Conservation (phyloP, 1,284 basidiomycete genomes). For the Ceratobasidium sp. region DNA sequence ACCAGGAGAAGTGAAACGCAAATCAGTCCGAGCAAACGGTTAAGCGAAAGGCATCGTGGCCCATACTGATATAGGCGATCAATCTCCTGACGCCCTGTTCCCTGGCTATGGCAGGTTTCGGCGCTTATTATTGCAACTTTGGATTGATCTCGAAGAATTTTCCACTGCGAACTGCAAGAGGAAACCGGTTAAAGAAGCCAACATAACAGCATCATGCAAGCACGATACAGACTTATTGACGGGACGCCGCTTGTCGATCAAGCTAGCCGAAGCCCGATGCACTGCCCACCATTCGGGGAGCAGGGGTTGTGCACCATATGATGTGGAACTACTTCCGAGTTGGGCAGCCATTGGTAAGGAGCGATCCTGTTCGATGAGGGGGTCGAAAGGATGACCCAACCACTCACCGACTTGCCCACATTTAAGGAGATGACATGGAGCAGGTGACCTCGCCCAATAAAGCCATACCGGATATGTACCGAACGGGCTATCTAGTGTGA, state of each 20-base stretch:
- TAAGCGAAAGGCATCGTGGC: no score
- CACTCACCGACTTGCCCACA: no score
- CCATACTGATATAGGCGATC: background rate
- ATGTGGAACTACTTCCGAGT: background rate
- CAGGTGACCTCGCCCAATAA: background rate
- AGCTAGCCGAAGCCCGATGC: background rate
- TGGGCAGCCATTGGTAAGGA: background rate
- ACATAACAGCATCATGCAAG: background rate
- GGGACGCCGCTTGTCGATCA: background rate
- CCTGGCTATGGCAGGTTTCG: background rate
- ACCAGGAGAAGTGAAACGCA: background rate
- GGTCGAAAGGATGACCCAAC: background rate
- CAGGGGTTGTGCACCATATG: background rate
- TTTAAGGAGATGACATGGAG: no score
- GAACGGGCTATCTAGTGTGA: background rate
- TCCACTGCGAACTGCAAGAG: constrained; percentile 5
- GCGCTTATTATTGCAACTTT: background rate
- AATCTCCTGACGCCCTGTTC: background rate
- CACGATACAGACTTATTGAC: background rate
- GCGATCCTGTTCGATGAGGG: background rate
- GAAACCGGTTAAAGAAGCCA: background rate
- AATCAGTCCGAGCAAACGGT: background rate
- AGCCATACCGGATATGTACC: background rate
- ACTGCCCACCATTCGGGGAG: background rate
- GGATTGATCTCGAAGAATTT: background rate